A percentile compares a stretch with the other conserved stretches of the same genome.
phyloP scores from a whole-genome alignment of 139 green algal genomes.

The Raphidocelis subcapitata region DNA sequence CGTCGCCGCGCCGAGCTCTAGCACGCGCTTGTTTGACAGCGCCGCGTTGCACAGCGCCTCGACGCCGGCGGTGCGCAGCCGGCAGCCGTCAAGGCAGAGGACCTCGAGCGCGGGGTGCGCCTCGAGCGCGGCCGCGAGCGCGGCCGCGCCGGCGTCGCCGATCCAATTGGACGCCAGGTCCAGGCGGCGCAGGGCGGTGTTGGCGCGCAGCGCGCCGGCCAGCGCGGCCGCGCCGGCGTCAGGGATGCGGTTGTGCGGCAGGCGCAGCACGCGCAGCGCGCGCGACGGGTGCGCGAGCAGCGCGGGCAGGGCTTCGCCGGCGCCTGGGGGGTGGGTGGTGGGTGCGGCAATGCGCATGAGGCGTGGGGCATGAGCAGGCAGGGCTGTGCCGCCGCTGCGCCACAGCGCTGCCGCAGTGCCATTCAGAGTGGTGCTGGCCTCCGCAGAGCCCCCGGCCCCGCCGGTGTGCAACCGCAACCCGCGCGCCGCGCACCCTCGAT shows the following conservation, averaged over 20 bases:
- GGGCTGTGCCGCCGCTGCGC: too few relatives aligned
- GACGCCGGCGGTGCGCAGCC: conserved; percentile 59
- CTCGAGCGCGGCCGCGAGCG: conserved; percentile 75
- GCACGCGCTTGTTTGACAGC: too few relatives aligned
- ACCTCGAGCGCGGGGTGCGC: conserved; percentile 39
- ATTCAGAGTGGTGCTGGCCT: too few relatives aligned
- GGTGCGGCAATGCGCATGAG: too few relatives aligned
- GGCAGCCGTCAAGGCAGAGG: conserved; percentile 91
- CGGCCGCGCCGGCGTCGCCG: conserved; percentile 50
- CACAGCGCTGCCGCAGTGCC: too few relatives aligned
- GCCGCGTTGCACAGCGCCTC: conserved; percentile 43
- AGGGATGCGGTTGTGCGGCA: not conserved
- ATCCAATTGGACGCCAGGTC: conserved; percentile 92
- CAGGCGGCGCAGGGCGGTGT: conserved; percentile 56
- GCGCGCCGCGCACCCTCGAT: too few relatives aligned
- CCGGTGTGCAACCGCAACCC: too few relatives aligned
- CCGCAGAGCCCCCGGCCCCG: too few relatives aligned
- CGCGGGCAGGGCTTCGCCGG: too few relatives aligned
- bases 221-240: conserved; percentile 54
- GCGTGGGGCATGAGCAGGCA: too few relatives aligned
- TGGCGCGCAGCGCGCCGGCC: conserved; percentile 44
- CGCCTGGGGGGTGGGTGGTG: too few relatives aligned
- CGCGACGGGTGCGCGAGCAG: not conserved
- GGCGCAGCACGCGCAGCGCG: not conserved
- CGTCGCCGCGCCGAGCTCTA: too few relatives aligned